Base-by-base conservation (phyloP, 2,329 filamentous ascomycete genomes). In the Pseudogymnoascus sp. region DNA sequence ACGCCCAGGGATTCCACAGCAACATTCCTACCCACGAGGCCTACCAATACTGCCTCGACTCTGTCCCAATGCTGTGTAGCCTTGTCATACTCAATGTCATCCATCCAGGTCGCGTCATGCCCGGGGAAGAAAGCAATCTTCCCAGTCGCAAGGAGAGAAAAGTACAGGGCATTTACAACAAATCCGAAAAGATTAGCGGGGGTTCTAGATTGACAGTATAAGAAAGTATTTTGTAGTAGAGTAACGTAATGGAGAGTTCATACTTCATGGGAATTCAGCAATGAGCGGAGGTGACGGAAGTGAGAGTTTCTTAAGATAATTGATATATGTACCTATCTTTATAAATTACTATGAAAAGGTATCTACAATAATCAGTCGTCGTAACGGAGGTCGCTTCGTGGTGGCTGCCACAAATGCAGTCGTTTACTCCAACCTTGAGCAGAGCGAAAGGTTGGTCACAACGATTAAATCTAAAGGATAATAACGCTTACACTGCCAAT, bases 1-100 rank as follows among this genome's bases (percentile, higher is more conserved):
- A 81, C 67, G 77, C 77, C 0, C 73, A 74, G 0, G 80, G 78
- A 0, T 68, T 77, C 33, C 67, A 72, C 1, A 72, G 71, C 5
- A 70, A 66, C 31, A 71, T 74, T 50, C 67, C 70, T 8, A 65
- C 66, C 12, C 67, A 71, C 41, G 73, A 75, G 35, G 65, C 62
- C 2, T 75, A 71, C 46, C 70, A 72, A 60, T 74, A 72, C 37
- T 70, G 69, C 19, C 72, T 78, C 11, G 77, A 79, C 64, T 72
- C 72, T 0, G 64, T 72, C 5, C 76, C 76, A 0, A 79, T 79
- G 76, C 66, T 75, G 7, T 22, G 75, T 5, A 75, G 75, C 0
- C 64, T 77, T 7, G 38, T 73, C 0, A 63, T 74, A 8, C 72
- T 77, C 41, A 77, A 75, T 64, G 59, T 76, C 31, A 63, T 74